Conservation (phyloP, 148 eudicot species). For the Selenicereus undatus region DNA sequence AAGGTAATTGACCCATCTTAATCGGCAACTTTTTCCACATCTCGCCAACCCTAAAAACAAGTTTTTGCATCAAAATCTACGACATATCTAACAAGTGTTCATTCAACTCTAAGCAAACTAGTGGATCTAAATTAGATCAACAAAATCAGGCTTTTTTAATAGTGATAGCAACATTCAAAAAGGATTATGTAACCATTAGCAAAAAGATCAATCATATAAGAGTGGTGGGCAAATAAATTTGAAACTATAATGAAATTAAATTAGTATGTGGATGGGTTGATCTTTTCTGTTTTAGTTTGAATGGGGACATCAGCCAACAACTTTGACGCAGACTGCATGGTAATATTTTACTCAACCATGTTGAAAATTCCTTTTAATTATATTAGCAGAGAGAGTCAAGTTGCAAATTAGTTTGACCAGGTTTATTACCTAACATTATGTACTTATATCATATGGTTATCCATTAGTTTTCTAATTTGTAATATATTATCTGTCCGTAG, state of each 20-base stretch:
- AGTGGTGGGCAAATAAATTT: too few species aligned
- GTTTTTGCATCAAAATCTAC: neutral
- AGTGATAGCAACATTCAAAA: neutral
- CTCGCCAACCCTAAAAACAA: slow-evolving; percentile 40
- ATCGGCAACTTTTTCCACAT: slow-evolving; percentile 54
- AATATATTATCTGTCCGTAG: neutral
- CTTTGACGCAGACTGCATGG: slow-evolving; percentile 25
- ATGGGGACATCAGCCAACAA: slow-evolving; percentile 35
- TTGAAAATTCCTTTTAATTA: slow-evolving; percentile 9
- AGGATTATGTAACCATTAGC: too few species aligned
- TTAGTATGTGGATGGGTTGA: neutral
- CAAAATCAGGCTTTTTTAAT: neutral
- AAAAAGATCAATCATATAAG: too few species aligned
- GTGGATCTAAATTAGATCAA: neutral
- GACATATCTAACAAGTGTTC: neutral
- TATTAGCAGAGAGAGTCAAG: neutral
- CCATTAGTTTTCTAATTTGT: too few species aligned
- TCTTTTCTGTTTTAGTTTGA: slow-evolving; percentile 18
- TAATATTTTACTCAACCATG: slow-evolving; percentile 18
- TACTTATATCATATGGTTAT: too few species aligned
- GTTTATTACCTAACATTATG: slow-evolving; percentile 14
- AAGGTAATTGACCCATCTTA: slow-evolving; percentile 57
- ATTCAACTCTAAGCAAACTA: slow-evolving; percentile 9
- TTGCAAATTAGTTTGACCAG: slow-evolving; percentile 16
- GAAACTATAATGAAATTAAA: too few species aligned